Percentiles rank a stretch among this genome's conserved stretches.
Conservation (phyloP, 148 eudicot genomes). For the Persicaria maculosa region DNA sequence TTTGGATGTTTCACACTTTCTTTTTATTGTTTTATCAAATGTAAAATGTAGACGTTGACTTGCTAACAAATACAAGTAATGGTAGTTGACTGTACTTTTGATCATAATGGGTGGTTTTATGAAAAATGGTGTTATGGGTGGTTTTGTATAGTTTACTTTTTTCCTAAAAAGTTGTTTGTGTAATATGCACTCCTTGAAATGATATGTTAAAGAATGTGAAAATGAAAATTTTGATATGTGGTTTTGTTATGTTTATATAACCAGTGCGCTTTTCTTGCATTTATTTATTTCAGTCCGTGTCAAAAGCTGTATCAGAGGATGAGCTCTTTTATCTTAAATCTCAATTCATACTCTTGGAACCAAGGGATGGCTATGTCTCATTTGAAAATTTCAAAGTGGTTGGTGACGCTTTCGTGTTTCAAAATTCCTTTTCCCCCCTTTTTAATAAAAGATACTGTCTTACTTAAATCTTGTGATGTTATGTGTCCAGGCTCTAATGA, state of each 20-base stretch:
- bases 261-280: slow-evolving; percentile 3
- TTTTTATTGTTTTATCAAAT: not conserved
- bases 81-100: not conserved
- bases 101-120: not conserved
- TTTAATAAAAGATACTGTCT: not conserved
- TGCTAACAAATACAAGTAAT: not conserved
- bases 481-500: slow-evolving; percentile 63
- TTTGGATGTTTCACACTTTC: not conserved
- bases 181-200: not conserved
- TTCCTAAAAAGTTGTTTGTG: not conserved
- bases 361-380: slow-evolving; percentile 60
- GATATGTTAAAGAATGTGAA: not conserved
- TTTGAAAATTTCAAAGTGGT: slow-evolving; percentile 71
- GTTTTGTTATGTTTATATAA: not conserved
- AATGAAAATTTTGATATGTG: not conserved
- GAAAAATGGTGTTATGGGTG: not conserved
- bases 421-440: not conserved
- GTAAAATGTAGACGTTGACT: not conserved
- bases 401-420: slow-evolving; percentile 17
- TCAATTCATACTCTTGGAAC: slow-evolving; percentile 73
- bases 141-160: not conserved
- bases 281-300: slow-evolving; percentile 61
- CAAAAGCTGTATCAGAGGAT: slow-evolving; percentile 77
- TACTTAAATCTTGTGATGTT: slow-evolving; percentile 13
- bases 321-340: slow-evolving; percentile 64